Evolutionary conservation across 192 early-diverging fungal genomes (phyloP), one percentile per base, ranked within the genome.

Genomic region (Mortierella antarctica): DNA sequence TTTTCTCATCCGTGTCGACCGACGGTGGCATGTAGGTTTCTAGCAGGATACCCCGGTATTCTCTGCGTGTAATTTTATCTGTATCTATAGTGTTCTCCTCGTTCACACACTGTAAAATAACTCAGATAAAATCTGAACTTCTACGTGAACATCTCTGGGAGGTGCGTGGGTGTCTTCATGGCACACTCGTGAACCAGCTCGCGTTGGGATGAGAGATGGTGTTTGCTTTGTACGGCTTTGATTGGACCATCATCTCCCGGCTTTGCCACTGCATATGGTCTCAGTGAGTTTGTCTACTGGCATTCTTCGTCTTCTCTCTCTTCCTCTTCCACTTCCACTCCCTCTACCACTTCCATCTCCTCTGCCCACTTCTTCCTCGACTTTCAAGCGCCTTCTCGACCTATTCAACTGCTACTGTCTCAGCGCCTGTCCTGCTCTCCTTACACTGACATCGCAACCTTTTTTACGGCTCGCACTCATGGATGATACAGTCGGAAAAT

Each of bases 91-190:
- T 67, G 65, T 67, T 67, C 65, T 57, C 65, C 65, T 67, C 65
- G 65, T 57, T 67, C 65, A 67, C 65, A 67, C 65, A 67, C 54
- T 67, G 65, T 67, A 67, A 56, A 54, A 66, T 55, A 47, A 40
- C 20, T 42, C 57, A 42, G 57, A 59, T 59, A 59, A 39, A 59
- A 59, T 17, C 31, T 31, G 31, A 31, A 31, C 31, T 31, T 31
- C 31, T 31, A 31, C 31, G 31, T 31, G 31, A 31, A 31, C 31
- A 31, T 31, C 31, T 31, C 31, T 1, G 31, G 3, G 31, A 31
- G 31, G 31, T 3, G 31, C 31, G 31, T 3, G 31, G 31, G 31
- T 31, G 31, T 31, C 31, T 31, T 31, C 31, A 31, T 31, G 31
- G 31, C 31, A 31, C 31, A 31, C 31, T 31, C 23, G 9, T 58